Conservation (phyloP, 2,329 filamentous ascomycete genomes). For the Paecilomyces sp. region DNA sequence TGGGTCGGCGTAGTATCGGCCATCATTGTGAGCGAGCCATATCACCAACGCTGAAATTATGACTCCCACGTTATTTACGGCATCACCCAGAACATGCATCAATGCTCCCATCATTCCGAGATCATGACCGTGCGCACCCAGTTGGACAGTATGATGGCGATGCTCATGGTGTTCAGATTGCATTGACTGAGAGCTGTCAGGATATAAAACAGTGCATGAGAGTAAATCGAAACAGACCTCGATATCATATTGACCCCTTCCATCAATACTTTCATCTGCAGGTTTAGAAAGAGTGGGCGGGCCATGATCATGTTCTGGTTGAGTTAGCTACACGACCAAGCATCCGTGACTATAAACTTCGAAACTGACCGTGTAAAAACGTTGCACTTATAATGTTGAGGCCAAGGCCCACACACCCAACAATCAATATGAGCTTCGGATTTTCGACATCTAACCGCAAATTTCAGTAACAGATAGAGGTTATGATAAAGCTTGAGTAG, state of each 20-base stretch:
- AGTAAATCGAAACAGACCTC: neutral
- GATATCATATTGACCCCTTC: neutral
- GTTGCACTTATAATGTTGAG: conserved; percentile 61
- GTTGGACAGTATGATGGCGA: conserved; percentile 18
- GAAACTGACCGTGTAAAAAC: conserved; percentile 55
- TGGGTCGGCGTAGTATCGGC: conserved; percentile 65
- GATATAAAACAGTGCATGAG: neutral
- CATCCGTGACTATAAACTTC: neutral
- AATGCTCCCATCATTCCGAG: conserved; percentile 66
- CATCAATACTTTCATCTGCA: neutral
- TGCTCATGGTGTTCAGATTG: conserved; percentile 15
- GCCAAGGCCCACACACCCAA: conserved; percentile 60
- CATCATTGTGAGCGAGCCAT: conserved; percentile 54
- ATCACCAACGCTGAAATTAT: conserved; percentile 63
- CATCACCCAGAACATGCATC: conserved; percentile 65
- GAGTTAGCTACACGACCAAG: neutral
- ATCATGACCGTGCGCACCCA: conserved; percentile 45
- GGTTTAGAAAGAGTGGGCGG: conserved; percentile 4
- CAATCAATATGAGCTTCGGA: conserved; percentile 59
- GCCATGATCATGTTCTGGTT: conserved; percentile 3
- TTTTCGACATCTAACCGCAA: conserved; percentile 51
- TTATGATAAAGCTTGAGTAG: neutral
- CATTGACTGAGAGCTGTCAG: neutral
- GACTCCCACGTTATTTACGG: conserved; percentile 69
- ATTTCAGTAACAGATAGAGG: conserved; percentile 4